These are phyloP conservation scores for Lizanozyma gosingica DNA, from an alignment of 1,139 yeast species.

Conservation along the genomic window DNA sequence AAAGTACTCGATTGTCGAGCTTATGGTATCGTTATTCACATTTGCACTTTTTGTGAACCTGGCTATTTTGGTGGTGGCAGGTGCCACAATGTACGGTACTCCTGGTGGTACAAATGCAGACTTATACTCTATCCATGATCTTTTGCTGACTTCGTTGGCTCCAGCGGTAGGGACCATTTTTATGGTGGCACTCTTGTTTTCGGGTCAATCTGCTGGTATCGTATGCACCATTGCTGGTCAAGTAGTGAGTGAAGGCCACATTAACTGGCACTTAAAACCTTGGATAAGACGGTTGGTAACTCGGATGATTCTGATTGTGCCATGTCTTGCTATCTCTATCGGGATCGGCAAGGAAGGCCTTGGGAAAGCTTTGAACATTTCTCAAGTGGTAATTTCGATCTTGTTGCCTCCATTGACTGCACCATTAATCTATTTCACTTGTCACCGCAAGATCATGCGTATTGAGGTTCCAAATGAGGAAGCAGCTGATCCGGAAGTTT, in stretches of 20 bases:
- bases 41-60: constrained; percentile 74
- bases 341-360: constrained; percentile 61
- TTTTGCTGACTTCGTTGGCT: constrained; percentile 48
- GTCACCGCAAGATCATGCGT: constrained; percentile 53
- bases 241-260: constrained; percentile 75
- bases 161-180: constrained; percentile 73
- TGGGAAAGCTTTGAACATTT: constrained; percentile 56
- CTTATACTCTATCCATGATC: constrained; percentile 56
- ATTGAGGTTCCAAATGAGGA: constrained; percentile 24
- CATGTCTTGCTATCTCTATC: constrained; percentile 56
- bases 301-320: constrained; percentile 61
- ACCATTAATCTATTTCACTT: constrained; percentile 69
- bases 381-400: constrained; percentile 68
- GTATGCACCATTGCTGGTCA: constrained; percentile 87
- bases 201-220: constrained; percentile 80
- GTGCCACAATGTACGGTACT: constrained; percentile 59
- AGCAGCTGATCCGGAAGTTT: constrained; percentile 7
- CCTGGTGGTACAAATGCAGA: constrained; percentile 66
- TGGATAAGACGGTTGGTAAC: constrained; percentile 72
- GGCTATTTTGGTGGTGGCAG: constrained; percentile 69
- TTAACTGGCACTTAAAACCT: constrained; percentile 66
- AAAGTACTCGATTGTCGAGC: constrained; percentile 58
- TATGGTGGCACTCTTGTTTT: constrained; percentile 63
- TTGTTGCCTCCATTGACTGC: constrained; percentile 69
- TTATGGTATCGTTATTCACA: constrained; percentile 57